These are phyloP conservation scores for Fusarium duplospermum DNA, from an alignment of 2,329 filamentous ascomycete species.

Conservation along the genomic window DNA sequence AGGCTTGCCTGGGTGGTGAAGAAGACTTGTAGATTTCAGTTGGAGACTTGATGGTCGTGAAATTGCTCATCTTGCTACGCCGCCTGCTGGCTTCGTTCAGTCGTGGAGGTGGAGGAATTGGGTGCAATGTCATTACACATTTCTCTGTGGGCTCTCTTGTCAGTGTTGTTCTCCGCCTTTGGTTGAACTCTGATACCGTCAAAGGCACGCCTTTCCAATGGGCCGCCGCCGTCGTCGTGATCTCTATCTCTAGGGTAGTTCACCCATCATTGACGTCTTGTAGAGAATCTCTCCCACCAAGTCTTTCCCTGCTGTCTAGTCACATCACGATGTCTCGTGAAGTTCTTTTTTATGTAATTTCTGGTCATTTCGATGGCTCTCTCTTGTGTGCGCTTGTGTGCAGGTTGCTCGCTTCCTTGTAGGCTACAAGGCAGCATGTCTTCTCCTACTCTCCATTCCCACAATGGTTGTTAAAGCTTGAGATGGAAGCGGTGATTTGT, in stretches of 20 bases:
- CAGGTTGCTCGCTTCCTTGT: background rate
- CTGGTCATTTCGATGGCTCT: accelerated
- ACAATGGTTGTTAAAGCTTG: background rate
- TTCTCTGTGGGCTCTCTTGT: too few species aligned
- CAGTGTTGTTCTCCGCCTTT: too few species aligned
- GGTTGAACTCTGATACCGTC: too few species aligned
- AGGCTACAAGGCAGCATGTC: background rate
- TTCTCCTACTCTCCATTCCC: background rate
- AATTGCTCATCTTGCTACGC: too few species aligned
- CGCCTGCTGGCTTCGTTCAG: too few species aligned
- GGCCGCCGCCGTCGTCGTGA: background rate
- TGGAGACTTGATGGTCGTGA: too few species aligned
- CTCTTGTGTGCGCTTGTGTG: accelerated
- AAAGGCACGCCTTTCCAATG: background rate
- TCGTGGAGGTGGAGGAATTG: too few species aligned
- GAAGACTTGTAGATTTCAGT: constrained; percentile 39
- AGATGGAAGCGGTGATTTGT: background rate
- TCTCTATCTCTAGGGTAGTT: background rate
- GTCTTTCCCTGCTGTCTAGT: background rate
- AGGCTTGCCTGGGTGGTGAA: constrained; percentile 49
- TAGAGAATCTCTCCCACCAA: background rate
- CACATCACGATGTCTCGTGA: background rate
- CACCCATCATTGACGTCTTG: background rate
- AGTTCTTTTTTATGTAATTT: background rate
- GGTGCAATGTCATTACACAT: too few species aligned